These are phyloP conservation scores for Calonectria honghensis DNA, from an alignment of 2,329 filamentous ascomycete genomes.

Conservation along the genomic window DNA sequence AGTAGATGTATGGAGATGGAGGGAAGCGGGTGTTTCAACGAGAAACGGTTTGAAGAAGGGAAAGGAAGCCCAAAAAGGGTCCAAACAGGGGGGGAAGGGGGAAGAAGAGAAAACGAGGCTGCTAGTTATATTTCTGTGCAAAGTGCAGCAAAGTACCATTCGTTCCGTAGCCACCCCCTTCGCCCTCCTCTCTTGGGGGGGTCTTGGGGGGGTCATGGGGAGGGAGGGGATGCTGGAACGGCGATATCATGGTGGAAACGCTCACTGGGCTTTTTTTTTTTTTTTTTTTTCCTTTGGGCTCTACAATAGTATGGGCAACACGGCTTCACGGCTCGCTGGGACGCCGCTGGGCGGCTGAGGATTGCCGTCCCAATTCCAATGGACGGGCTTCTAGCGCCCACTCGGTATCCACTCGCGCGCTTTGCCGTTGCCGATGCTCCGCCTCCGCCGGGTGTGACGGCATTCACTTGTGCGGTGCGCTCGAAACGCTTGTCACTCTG, in stretches of 20 bases:
- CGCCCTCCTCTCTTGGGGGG: too few relatives aligned
- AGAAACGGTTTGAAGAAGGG: background rate
- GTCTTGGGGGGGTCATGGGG: too few relatives aligned
- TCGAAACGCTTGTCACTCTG: conserved; percentile 9
- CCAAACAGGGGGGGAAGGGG: background rate
- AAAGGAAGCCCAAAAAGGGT: conserved; percentile 13
- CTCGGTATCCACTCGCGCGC: conserved; percentile 46
- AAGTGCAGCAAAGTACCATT: background rate
- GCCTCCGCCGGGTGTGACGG: conserved; percentile 38
- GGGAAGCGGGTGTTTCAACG: conserved; percentile 15
- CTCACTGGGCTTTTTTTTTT: too few relatives aligned
- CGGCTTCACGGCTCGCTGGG: conserved; percentile 28
- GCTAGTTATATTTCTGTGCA: conserved; percentile 5
- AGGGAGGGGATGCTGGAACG: too few relatives aligned
- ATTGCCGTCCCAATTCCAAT: conserved; percentile 39
- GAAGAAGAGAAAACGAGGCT: conserved; percentile 3
- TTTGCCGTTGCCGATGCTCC: conserved; percentile 36
- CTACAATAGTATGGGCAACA: background rate
- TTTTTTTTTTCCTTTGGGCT: background rate
- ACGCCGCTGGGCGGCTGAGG: conserved; percentile 13
- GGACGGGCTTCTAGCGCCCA: conserved; percentile 39
- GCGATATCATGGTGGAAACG: too few relatives aligned
- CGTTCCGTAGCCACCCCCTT: background rate
- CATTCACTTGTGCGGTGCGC: conserved; percentile 14
- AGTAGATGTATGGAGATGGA: too few relatives aligned